Evolutionary conservation across 2,329 filamentous ascomycete genomes (phyloP), one percentile per base, ranked within the genome.

Genomic region (Sarocladiaceae sp.): DNA sequence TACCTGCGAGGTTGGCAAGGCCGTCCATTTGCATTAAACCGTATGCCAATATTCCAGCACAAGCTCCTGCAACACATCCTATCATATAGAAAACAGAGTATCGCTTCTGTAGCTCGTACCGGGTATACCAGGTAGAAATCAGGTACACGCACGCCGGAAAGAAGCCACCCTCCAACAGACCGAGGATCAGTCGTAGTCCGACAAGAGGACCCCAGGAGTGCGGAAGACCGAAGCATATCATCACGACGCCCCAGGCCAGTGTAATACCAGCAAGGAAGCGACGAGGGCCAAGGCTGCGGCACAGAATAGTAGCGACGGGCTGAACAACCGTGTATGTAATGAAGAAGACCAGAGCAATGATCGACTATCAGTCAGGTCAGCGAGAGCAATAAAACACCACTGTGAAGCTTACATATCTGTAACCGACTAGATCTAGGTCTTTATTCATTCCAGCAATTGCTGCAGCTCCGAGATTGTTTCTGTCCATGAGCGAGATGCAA

Each of bases 81-180:
- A 60, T 54, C 13, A 60, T 58, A 56, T 66, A 64, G 50, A 64
- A 63, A 5, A 58, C 40, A 26, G 33, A 10, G 15, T 49, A 78
- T 23, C 85, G 75, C 23, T 86, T 77, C 29, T 82, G 83, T 42
- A 87, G 82, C 56, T 88, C 85, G 5, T 73, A 76, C n/a, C 84
- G 72, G 57, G 76, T 81, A 58, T 87, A 88, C 83, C 84, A 88
- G 57, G 81, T 85, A 6, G 33, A 36, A n/a, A 36, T 8, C 8
- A 36, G 33, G 33, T 36, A 36, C 15, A 28, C 50, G 52, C 4
- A 12, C 12, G 12, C 33, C 8, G 33, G 33, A 17, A 36, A 36
- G 33, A n/a, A 36, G 33, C 33, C 33, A 5, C 12, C 15, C 15
- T 36, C 33, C 12, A 36, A 36, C 6, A 8, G 33, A 36, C 33